Conservation (phyloP, 2,329 filamentous ascomycete species). For the Colletotrichum cuscutae region DNA sequence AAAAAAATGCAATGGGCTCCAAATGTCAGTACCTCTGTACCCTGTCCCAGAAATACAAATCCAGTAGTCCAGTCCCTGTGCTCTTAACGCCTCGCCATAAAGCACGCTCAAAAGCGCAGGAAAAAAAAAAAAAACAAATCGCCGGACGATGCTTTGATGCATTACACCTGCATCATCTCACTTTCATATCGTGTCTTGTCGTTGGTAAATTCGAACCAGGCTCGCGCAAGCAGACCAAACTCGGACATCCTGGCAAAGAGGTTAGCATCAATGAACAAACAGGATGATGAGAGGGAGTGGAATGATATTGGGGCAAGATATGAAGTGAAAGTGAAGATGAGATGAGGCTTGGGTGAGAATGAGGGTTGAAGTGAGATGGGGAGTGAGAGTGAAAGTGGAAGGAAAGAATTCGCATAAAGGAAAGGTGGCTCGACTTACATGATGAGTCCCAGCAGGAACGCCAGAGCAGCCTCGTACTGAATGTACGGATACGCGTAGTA, state of each 20-base stretch:
- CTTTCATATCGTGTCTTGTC: constrained; percentile 19
- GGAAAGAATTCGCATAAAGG: too few relatives aligned
- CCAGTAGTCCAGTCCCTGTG: background rate
- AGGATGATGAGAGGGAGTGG: too few relatives aligned
- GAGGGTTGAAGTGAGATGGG: too few relatives aligned
- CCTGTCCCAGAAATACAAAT: background rate
- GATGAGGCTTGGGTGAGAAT: background rate
- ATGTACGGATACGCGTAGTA: constrained; percentile 35
- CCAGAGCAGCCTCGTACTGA: constrained; percentile 35
- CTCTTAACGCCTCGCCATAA: constrained; percentile 10
- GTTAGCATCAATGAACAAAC: background rate
- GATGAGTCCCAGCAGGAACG: constrained; percentile 29
- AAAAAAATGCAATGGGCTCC: background rate
- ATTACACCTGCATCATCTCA: constrained; percentile 26
- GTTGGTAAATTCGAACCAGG: constrained; percentile 34
- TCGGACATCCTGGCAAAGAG: constrained; percentile 9
- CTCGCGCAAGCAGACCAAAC: constrained; percentile 27
- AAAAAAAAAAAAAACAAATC: background rate
- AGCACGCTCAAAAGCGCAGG: background rate
- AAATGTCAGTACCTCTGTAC: background rate
- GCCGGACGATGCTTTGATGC: too few relatives aligned
- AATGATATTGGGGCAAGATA: too few relatives aligned
- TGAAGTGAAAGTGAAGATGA: too few relatives aligned
- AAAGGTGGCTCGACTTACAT: constrained; percentile 16
- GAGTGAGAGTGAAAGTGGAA: too few relatives aligned